These are phyloP conservation scores for Simmondsia chinensis DNA, from an alignment of 148 eudicot genomes.

Conservation along the genomic window DNA sequence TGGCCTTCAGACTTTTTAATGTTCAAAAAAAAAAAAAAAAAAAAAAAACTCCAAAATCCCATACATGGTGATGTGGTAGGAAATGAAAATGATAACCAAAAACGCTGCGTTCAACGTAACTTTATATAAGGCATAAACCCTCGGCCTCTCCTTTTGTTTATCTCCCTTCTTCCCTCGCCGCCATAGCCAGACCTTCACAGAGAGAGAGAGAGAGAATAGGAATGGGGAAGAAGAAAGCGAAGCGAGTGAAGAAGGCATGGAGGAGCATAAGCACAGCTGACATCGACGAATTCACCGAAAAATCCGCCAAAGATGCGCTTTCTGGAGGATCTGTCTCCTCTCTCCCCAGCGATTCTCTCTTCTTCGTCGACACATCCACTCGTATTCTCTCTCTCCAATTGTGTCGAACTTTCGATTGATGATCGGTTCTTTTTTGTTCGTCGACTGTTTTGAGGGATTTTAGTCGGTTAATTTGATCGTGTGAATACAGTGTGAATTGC, in stretches of 20 bases:
- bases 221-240: conserved; percentile 80
- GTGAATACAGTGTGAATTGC: too few species aligned
- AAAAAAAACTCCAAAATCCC: too few species aligned
- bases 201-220: conserved; percentile 11
- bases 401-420: not conserved
- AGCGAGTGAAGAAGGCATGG: conserved; percentile 89
- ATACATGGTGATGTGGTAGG: too few species aligned
- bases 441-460: not conserved
- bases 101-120: too few species aligned
- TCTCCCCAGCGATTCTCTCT: conserved; percentile 58
- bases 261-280: conserved; percentile 76
- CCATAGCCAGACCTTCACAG: conserved; percentile 2
- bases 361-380: conserved; percentile 58
- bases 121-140: too few species aligned
- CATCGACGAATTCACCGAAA: conserved; percentile 59
- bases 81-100: too few species aligned
- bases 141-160: conserved; percentile 5
- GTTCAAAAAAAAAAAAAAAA: too few species aligned
- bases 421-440: not conserved
- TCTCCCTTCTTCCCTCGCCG: conserved; percentile 1
- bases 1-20: too few species aligned
- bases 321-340: conserved; percentile 77
- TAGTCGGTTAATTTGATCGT: not conserved
- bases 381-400: conserved; percentile 20
- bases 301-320: conserved; percentile 76